A percentile compares a stretch with the other conserved stretches of the same genome.
phyloP scores from a whole-genome alignment of 2,329 filamentous ascomycete species.

The Diplodia sapinea region DNA sequence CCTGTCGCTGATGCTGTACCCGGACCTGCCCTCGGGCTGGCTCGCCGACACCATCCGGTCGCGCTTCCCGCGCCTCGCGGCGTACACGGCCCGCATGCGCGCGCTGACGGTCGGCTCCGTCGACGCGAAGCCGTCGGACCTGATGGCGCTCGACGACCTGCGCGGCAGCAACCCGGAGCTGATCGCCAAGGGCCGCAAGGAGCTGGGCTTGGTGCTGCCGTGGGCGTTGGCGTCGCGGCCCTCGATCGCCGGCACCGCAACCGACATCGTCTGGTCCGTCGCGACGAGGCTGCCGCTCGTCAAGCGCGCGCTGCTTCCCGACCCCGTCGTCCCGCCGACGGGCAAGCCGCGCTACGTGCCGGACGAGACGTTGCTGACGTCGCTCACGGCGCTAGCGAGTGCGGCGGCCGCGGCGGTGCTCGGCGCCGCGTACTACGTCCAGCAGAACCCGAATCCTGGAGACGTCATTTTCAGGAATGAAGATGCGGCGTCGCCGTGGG shows the following conservation, averaged over 20 bases:
- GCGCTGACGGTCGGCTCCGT: slow-evolving; percentile 14
- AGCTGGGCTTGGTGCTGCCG: slow-evolving; percentile 27
- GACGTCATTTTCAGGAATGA: slow-evolving; percentile 28
- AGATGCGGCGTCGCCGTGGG: not conserved
- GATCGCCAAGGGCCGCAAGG: slow-evolving; percentile 23
- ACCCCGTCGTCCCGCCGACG: slow-evolving; percentile 13
- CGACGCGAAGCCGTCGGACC: slow-evolving; percentile 12
- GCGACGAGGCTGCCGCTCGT: slow-evolving; percentile 8
- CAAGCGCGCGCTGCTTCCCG: not conserved
- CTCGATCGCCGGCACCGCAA: not conserved
- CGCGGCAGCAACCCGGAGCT: slow-evolving; percentile 26
- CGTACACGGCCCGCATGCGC: slow-evolving; percentile 43
- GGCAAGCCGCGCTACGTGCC: slow-evolving; percentile 12
- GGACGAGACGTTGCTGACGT: slow-evolving; percentile 9
- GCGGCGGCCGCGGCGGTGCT: not conserved
- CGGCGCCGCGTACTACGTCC: slow-evolving; percentile 19
- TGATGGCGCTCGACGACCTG: slow-evolving; percentile 27
- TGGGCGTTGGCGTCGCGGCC: slow-evolving; percentile 24
- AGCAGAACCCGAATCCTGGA: slow-evolving; percentile 15
- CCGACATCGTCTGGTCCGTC: slow-evolving; percentile 9
- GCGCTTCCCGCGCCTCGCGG: slow-evolving; percentile 51
- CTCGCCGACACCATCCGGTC: slow-evolving; percentile 61
- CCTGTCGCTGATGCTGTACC: slow-evolving; percentile 72
- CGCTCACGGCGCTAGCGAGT: slow-evolving; percentile 10
- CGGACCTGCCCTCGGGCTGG: slow-evolving; percentile 67